Evolutionary conservation across 768 basidiomycete species (phyloP), one percentile per base, ranked within the genome.

Genomic region (Cystoderma amianthinum): DNA sequence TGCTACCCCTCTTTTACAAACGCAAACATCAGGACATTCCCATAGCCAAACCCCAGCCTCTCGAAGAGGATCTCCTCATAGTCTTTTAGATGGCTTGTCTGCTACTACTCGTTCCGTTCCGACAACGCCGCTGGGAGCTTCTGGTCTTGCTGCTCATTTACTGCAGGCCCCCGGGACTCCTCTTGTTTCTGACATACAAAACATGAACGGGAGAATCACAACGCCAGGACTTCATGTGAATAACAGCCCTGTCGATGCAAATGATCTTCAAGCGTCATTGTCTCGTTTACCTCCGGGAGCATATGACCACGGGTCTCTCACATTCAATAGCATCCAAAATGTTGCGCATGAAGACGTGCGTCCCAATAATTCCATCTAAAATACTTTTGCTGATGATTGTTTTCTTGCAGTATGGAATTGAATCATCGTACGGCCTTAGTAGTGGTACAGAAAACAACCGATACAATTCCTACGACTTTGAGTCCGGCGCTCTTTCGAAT

Each of bases 51-150:
- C 57, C 46, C 74, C 84, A 0, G 58, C 68, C 9, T 85, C 85
- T 16, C 82, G 87, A 44, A 76, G 85, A 32, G 78, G 81, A 16
- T 90, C 88, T 12, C 87, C 88, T 22, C 79, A 78, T 10, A 74
- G 74, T 39, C 56, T 78, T 13, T 60, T 82, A 16, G 85, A 89
- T 41, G 68, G 65, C 39, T 58, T 85, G 41, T 73, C 72, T 24
- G 64, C 68, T 24, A 70, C 80, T 22, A 76, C 84, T 22, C 82
- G 87, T 43, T 91, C 88, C 30, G 88, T 91, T 16, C 88, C 88
- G 36, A 86, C 85, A 1, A 90, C 88, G 2, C 88, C 88, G 16
- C 60, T 88, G 5, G 76, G 74, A 7, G 61, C 82, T n/a, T 50
- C 77, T 11, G 71, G 67, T 33, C 68, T 68, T 32, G 60, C 61